Base-by-base conservation (phyloP, 345 rosid genomes). In the Eucalyptus pauciflora region DNA sequence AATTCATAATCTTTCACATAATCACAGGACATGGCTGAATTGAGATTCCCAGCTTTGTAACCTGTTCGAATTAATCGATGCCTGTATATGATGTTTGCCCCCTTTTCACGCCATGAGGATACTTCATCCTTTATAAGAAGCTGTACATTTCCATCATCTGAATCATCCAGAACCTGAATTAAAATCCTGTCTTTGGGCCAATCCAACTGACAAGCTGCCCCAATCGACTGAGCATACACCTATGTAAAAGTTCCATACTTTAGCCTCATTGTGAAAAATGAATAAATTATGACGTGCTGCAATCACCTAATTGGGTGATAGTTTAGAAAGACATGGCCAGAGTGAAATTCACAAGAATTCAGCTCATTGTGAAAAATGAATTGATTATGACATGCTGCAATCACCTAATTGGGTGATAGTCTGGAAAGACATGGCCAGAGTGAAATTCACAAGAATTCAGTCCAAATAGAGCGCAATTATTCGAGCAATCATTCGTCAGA, bases 121-220 rank as follows among this genome's bases (percentile, higher is more conserved):
- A 95, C 98, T 93, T 97, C 99, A 37, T 97, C 97, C 87, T 95
- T 93, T 51, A 97, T 97, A 86, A 97, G 87, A 50, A 86, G 91
- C 91, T 95, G 98, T 88, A 96, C 86, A 91, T 92, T 94, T 22
- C 87, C 91, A 90, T 97, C 98, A 62, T 92, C 92, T 16, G 99
- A 97, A 91, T 97, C 99, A 45, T 97, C 99, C 11, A 97, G 92
- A 49, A 97, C 98, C 93, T 97, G 99, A 90, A 97, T 95, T 85
- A 97, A 91, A 89, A 97, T 90, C 89, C 95, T 90, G 87, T 96
- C 97, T 64, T 93, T 95, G 22, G 98, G 98, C 99, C 99, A 96
- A 90, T 97, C 98, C 22, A 97, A 95, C 89, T 96, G 96, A 90
- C 96, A 94, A 25, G 91, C 98, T 18, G 99, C 99, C 64, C 91